Conservation (phyloP, 2,329 filamentous ascomycete species). For the Aureobasidium subglaciale region DNA sequence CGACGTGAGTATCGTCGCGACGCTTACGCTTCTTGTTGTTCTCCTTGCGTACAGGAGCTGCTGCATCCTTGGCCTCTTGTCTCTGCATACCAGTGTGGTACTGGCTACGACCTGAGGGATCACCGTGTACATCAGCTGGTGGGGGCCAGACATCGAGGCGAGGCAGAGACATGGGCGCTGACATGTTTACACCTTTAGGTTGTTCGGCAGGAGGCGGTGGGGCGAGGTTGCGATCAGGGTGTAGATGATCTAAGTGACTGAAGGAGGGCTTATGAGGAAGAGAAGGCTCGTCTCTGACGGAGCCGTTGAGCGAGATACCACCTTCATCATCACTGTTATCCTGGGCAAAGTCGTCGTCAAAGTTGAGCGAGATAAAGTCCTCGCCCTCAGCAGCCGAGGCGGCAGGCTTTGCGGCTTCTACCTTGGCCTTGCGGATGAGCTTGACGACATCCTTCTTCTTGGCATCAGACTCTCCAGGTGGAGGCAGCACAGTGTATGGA, state of each 20-base stretch:
- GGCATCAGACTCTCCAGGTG: slow-evolving; percentile 61
- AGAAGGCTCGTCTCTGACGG: not conserved
- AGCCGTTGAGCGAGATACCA: slow-evolving; percentile 23
- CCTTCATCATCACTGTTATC: slow-evolving; percentile 27
- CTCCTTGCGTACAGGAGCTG: slow-evolving; percentile 1
- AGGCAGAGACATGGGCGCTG: not conserved
- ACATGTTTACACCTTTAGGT: not conserved
- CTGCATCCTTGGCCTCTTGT: slow-evolving; percentile 12
- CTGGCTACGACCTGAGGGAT: not conserved
- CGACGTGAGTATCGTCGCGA: slow-evolving; percentile 10
- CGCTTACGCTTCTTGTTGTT: slow-evolving; percentile 58
- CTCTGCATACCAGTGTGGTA: not conserved
- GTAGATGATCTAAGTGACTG: slow-evolving; percentile 28
- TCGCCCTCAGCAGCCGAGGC: slow-evolving; percentile 40
- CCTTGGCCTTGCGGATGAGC: slow-evolving; percentile 80
- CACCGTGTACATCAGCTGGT: slow-evolving; percentile 19
- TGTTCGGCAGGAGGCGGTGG: not conserved
- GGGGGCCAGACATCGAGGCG: slow-evolving; percentile 17
- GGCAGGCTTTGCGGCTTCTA: slow-evolving; percentile 50
- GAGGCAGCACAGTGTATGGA: slow-evolving; percentile 81
- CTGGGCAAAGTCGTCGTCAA: slow-evolving; percentile 45
- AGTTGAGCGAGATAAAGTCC: slow-evolving; percentile 85
- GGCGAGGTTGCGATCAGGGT: slow-evolving; percentile 18
- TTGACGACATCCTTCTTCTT: slow-evolving; percentile 86
- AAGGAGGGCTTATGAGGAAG: slow-evolving; percentile 20